Evolutionary conservation across 1,139 yeast genomes (phyloP).

Genomic region (Saccharomyces hybrid): DNA sequence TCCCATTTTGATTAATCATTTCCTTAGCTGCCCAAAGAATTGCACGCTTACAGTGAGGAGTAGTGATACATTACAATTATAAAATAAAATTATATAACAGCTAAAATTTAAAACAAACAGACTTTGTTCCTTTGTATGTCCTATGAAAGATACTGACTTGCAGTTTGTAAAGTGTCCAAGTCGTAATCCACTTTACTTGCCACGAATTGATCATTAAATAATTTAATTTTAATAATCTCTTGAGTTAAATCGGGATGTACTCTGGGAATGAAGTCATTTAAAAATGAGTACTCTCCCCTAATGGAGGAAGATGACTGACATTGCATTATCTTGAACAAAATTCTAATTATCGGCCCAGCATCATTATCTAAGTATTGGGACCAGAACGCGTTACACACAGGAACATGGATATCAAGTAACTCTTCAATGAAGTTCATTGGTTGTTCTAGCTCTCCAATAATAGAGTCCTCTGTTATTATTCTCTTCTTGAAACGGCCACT

Average conservation of each 20-base stretch:
- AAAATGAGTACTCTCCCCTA: constrained; percentile 11
- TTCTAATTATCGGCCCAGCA: constrained; percentile 11
- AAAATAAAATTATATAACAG: background rate
- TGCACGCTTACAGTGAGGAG: background rate
- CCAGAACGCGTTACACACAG: constrained; percentile 19
- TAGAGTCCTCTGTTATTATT: background rate
- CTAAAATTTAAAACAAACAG: background rate
- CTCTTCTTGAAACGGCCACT: constrained; percentile 9
- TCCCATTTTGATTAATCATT: background rate
- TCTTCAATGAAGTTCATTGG: constrained; percentile 12
- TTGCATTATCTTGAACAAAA: constrained; percentile 11
- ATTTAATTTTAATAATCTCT: constrained; percentile 14
- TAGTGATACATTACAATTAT: background rate
- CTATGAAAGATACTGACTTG: constrained; percentile 11
- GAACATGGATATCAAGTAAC: constrained; percentile 16
- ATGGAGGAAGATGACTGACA: constrained; percentile 14
- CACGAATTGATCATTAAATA: constrained; percentile 15
- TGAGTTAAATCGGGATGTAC: constrained; percentile 13
- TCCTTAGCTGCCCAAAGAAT: background rate
- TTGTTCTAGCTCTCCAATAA: background rate
- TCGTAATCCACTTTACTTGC: constrained; percentile 19
- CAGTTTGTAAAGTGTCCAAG: constrained; percentile 16
- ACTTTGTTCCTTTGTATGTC: background rate
- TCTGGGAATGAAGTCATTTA: constrained; percentile 12
- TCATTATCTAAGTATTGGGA: constrained; percentile 11